Base-by-base conservation (phyloP, 1,284 basidiomycete species). In the Porodaedalea pini region DNA sequence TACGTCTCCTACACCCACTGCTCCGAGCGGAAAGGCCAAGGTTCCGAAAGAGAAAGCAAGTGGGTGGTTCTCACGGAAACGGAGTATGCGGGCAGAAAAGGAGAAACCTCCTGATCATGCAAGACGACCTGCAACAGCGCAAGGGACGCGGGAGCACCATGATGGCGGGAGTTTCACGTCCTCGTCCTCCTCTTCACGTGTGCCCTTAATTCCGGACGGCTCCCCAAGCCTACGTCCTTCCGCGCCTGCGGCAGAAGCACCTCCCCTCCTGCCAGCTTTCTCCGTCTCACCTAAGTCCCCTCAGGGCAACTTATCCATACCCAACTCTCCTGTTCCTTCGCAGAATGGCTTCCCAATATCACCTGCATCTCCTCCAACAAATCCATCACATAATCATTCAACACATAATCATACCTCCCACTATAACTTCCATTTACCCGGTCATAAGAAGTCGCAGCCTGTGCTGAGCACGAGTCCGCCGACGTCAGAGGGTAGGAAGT, bases 21-120 rank as follows among this genome's bases (percentile, higher is more conserved):
- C 21, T 40, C 10, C 27, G 4, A 72, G 69, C 58, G 73, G 72
- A 10, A 75, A 72, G 62, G 73, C 73, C 31, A 76, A 70, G 62
- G 70, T 71, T 48, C 66, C 74, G 4, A 77, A 78, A 60, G 71
- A 72, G 61, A 78, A 75, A 62, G 55, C 75, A 48, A 76, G 75
- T 51, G 62, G 68, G 11, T 88, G 85, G 85, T 81, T 85, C 60
- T 81, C 79, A 65, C 75, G 79, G 61, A 79, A 77, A 70, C 79
- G 79, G 69, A 69, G 64, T 65, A 58, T 54, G 40, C 61, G 63
- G 45, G 51, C 53, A 65, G 64, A 51, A 29, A 59, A 31, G 56
- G 61, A 47, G 54, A 56, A 44, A 31, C 10, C 34, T 43, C 25
- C 52, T 23, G 49, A 55, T 29, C n/a, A 17, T 25, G 31, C 25